Evolutionary conservation across 139 green algal genomes (phyloP).

Genomic region (Chlamydomonas sphaeroides): DNA sequence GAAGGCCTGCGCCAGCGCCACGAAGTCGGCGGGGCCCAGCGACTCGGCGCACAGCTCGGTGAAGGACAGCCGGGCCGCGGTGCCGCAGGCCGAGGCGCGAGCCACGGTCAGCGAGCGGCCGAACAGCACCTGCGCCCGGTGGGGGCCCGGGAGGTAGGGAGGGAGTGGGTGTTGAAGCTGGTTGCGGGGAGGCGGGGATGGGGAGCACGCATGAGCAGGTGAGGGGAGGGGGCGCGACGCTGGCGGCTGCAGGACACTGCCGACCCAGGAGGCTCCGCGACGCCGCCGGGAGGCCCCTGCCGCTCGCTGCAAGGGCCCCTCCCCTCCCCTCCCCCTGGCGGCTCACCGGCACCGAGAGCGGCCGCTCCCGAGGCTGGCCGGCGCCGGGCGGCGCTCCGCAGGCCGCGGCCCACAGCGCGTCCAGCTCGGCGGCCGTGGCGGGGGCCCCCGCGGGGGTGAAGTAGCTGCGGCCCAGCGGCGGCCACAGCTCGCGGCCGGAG

Average conservation of each 20-base stretch:
- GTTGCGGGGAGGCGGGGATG: too few species aligned
- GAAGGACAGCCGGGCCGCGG: conserved; percentile 68
- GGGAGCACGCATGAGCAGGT: too few species aligned
- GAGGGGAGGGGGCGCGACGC: too few species aligned
- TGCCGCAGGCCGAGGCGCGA: conserved; percentile 24
- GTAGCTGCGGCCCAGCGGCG: conserved; percentile 14
- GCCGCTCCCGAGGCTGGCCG: too few species aligned
- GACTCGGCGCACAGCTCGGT: conserved; percentile 68
- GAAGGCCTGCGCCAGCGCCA: conserved; percentile 75
- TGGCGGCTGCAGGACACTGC: too few species aligned
- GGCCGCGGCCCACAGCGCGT: conserved; percentile 25
- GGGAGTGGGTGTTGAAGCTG: background rate
- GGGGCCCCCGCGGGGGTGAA: conserved; percentile 14
- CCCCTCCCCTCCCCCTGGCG: too few species aligned
- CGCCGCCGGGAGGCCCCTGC: too few species aligned
- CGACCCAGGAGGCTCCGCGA: too few species aligned
- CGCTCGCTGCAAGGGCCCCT: too few species aligned
- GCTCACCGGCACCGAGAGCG: too few species aligned
- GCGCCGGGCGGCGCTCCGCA: too few species aligned
- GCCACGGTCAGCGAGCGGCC: conserved; percentile 68
- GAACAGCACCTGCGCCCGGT: conserved; percentile 69
- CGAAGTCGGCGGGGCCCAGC: conserved; percentile 84
- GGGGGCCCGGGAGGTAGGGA: background rate
- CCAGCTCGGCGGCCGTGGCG: conserved; percentile 10
- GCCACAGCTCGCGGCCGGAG: background rate